phyloP scores from a whole-genome alignment of 1,284 basidiomycete genomes.

The Trametes versicolor region DNA sequence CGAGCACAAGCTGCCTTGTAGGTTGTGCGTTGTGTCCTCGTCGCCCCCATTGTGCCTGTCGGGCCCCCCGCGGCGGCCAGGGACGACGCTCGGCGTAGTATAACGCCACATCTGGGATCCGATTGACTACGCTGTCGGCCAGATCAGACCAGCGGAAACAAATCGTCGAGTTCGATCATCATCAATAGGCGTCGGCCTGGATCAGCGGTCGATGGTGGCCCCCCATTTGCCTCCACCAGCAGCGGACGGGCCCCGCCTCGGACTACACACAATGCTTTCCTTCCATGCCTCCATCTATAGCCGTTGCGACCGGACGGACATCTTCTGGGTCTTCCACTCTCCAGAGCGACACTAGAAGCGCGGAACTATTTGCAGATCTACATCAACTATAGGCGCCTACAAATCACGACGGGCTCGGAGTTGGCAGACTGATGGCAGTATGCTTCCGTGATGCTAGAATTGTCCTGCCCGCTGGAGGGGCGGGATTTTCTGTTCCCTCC shows the following conservation, averaged over 20 bases:
- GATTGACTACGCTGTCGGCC: conserved; percentile 24
- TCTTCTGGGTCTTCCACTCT: conserved; percentile 7
- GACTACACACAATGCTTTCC: not conserved
- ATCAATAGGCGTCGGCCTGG: not conserved
- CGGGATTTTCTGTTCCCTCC: conserved; percentile 1
- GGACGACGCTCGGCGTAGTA: conserved; percentile 18
- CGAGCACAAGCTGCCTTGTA: conserved; percentile 30
- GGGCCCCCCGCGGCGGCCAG: conserved; percentile 19
- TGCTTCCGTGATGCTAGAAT: conserved; percentile 22
- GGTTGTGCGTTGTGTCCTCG: conserved; percentile 18
- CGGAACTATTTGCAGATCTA: conserved; percentile 23
- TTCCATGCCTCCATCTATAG: conserved; percentile 2
- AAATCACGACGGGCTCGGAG: conserved; percentile 9
- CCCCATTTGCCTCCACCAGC: not conserved
- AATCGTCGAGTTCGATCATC: conserved; percentile 28
- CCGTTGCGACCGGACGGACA: conserved; percentile 2
- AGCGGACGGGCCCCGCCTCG: not conserved
- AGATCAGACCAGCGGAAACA: conserved; percentile 32
- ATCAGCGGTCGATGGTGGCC: conserved; percentile 5
- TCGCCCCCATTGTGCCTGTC: conserved; percentile 17
- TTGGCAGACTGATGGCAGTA: not conserved
- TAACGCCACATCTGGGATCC: conserved; percentile 36
- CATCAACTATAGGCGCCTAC: conserved; percentile 21
- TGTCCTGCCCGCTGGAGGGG: not conserved
- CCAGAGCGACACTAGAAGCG: conserved; percentile 5